phyloP scores from a whole-genome alignment of 1,284 basidiomycete genomes.

The Volvariella volvacea region DNA sequence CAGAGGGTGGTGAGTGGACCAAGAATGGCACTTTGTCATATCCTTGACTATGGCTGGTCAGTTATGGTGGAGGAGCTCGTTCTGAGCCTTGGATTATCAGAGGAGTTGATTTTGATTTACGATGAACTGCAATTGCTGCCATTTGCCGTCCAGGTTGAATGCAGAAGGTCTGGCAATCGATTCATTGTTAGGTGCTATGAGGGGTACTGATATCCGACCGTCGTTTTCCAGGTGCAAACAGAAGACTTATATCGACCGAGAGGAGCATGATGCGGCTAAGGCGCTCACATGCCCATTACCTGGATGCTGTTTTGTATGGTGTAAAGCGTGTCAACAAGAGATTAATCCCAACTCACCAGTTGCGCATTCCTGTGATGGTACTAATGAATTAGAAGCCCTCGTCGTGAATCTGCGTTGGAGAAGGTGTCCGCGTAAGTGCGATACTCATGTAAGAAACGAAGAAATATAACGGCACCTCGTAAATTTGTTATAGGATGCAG shows the following conservation, averaged over 20 bases:
- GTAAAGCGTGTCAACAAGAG: constrained; percentile 42
- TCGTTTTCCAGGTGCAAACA: constrained; percentile 5
- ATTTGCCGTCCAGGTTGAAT: constrained; percentile 6
- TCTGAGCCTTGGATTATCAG: constrained; percentile 14
- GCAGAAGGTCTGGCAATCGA: constrained; percentile 3
- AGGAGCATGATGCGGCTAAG: constrained; percentile 5
- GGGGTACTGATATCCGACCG: too few species aligned
- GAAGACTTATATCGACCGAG: constrained; percentile 4
- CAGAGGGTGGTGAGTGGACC: too few species aligned
- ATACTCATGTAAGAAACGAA: too few species aligned
- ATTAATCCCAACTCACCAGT: constrained; percentile 28
- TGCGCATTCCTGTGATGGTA: constrained; percentile 50
- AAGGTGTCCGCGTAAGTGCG: constrained; percentile 43
- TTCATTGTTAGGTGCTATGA: too few species aligned
- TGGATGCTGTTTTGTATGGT: constrained; percentile 42
- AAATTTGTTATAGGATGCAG: constrained; percentile 36
- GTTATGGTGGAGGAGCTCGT: constrained; percentile 35
- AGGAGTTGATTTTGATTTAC: background rate
- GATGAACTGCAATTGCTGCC: background rate
- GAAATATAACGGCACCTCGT: background rate
- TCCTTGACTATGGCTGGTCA: constrained; percentile 15
- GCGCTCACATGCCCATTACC: constrained; percentile 13
- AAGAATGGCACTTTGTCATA: too few species aligned
- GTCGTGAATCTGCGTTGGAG: constrained; percentile 49
- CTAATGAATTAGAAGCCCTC: constrained; percentile 42